Percentiles rank a stretch among this genome's conserved stretches.
These are phyloP conservation scores for Botryotinia convoluta DNA, from an alignment of 2,329 filamentous ascomycete species.

Conservation along the genomic window DNA sequence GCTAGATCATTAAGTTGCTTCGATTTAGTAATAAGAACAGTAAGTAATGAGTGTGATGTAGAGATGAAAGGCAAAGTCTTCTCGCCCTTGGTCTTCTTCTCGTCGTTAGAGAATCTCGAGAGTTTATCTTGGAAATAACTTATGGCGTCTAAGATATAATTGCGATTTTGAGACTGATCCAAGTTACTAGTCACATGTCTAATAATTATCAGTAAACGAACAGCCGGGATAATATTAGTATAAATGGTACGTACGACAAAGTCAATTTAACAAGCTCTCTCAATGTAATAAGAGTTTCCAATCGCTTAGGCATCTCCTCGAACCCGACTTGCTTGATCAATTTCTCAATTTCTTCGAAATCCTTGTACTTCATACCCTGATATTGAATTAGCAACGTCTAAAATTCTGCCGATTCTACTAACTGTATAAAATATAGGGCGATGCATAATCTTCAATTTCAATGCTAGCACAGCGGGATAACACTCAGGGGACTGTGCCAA, in stretches of 20 bases:
- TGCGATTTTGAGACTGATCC: constrained; percentile 33
- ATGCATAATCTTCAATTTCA: constrained; percentile 50
- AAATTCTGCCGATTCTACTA: background rate
- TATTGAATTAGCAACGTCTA: constrained; percentile 11
- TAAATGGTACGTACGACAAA: constrained; percentile 28
- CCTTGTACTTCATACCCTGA: constrained; percentile 40
- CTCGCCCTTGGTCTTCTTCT: constrained; percentile 25
- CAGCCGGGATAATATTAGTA: background rate
- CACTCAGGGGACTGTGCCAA: constrained; percentile 21
- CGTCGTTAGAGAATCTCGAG: constrained; percentile 24
- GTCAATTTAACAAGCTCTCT: constrained; percentile 32
- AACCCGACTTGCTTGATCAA: constrained; percentile 17
- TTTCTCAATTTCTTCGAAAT: constrained; percentile 39
- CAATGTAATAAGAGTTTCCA: constrained; percentile 1
- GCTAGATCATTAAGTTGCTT: constrained; percentile 25
- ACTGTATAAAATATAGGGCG: constrained; percentile 51
- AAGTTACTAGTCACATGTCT: constrained; percentile 33
- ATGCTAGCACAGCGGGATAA: constrained; percentile 41
- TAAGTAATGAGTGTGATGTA: constrained; percentile 29
- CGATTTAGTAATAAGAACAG: constrained; percentile 25
- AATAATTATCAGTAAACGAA: constrained; percentile 18
- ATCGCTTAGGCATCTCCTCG: constrained; percentile 13
- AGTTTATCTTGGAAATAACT: constrained; percentile 30
- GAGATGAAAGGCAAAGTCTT: constrained; percentile 29
- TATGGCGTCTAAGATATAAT: constrained; percentile 31